These are phyloP conservation scores for Euphorbia tirucalli DNA, from an alignment of 345 rosid genomes.

Conservation along the genomic window DNA sequence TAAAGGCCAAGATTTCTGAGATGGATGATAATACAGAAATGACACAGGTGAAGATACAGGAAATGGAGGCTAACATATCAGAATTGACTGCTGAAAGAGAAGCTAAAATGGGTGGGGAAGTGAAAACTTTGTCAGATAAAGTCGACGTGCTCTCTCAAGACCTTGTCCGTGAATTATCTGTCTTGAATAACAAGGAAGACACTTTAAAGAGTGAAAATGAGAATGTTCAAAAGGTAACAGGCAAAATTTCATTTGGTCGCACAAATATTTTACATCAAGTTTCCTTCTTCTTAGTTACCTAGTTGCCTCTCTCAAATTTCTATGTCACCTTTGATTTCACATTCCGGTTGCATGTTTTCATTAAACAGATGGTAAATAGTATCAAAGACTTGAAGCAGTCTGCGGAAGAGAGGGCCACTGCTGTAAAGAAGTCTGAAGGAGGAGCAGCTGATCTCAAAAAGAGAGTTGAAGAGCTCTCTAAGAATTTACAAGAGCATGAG, in stretches of 20 bases:
- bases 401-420: slow-evolving; percentile 63
- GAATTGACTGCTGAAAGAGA: slow-evolving; percentile 73
- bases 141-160: slow-evolving; percentile 73
- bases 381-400: slow-evolving; percentile 83
- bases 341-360: slow-evolving; percentile 19
- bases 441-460: slow-evolving; percentile 75
- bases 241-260: slow-evolving; percentile 14
- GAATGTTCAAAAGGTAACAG: slow-evolving; percentile 68
- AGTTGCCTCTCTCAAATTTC: neutral
- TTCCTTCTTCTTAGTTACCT: neutral
- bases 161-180: slow-evolving; percentile 70
- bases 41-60: slow-evolving; percentile 45
- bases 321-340: slow-evolving; percentile 3
- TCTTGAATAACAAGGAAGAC: slow-evolving; percentile 72
- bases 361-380: slow-evolving; percentile 52
- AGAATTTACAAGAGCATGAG: slow-evolving; percentile 68
- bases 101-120: slow-evolving; percentile 91
- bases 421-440: slow-evolving; percentile 75
- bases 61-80: slow-evolving; percentile 59
- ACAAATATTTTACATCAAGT: neutral
- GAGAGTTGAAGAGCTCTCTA: slow-evolving; percentile 65
- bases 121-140: slow-evolving; percentile 62
- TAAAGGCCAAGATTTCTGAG: slow-evolving; percentile 46
- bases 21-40: slow-evolving; percentile 54
- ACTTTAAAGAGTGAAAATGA: slow-evolving; percentile 64